Base-by-base conservation (phyloP, 2,329 filamentous ascomycete species). In the Hypoxylon sp. region DNA sequence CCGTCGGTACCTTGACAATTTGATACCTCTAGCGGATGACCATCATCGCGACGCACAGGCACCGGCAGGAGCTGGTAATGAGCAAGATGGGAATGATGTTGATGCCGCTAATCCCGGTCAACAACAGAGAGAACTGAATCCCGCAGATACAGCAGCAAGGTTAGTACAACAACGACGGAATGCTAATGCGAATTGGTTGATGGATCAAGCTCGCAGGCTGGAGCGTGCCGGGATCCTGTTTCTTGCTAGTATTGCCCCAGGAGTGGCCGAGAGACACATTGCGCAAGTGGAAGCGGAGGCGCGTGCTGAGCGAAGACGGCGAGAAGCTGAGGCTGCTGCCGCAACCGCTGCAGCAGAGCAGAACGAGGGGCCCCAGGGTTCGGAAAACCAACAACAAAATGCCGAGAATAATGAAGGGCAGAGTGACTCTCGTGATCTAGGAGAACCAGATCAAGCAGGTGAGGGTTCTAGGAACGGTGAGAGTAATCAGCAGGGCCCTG, bases 261-360 rank as follows among this genome's bases (percentile, higher is more conserved):
- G 89, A 9, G 84, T 91, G 23, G 88, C 88, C 0, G 89, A 91
- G 77, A 81, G 88, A 52, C 89, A 91, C 67, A 90, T 91, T 66
- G 86, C 85, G 23, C 83, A 86, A 48, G 76, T 88, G 2, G 86
- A 88, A 71, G 85, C 83, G 3, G 83, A 86, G 60, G 84, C 82
- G 41, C 79, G 83, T 53, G 81, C 72, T 36, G 84, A 84, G 70
- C 75, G 79, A 43, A 78, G 82, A 66, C 79, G 83, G 25, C 79
- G 79, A 70, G 82, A 86, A 63, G 81, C 79, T 1, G 82, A 80
- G 41, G 81, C 79, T 28, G 80, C 78, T 4, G 79, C 78, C 0
- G 80, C 79, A 3, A 77, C 75, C 0, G 79, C 79, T 11, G 79
- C 79, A 45, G 75, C 80, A n/a, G 50, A 63, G 25, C 48, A 68